Conservation (phyloP, 2,329 filamentous ascomycete species). For the Phyllosticta ampelicida region DNA sequence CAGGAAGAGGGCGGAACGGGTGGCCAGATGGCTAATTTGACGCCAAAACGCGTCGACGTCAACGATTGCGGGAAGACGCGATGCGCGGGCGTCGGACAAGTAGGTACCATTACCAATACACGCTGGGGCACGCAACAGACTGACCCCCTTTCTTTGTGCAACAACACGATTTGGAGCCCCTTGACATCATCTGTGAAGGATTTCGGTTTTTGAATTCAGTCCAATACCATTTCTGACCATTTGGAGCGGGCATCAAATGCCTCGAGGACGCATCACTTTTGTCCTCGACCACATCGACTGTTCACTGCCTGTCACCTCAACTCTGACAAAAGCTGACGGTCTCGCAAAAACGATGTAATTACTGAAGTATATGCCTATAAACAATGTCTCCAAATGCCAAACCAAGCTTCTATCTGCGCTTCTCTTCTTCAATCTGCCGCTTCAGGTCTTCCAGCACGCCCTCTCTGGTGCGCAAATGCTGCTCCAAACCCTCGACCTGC, state of each 20-base stretch:
- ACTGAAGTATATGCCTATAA: constrained; percentile 8
- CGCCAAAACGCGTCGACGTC: constrained; percentile 10
- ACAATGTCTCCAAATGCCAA: constrained; percentile 1
- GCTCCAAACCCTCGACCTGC: constrained; percentile 83
- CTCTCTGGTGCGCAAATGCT: constrained; percentile 67
- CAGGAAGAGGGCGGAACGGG: neutral
- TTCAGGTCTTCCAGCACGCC: constrained; percentile 65
- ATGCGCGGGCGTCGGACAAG: constrained; percentile 1
- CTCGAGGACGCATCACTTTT: too few species aligned
- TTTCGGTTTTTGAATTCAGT: too few species aligned
- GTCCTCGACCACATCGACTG: neutral
- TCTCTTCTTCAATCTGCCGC: constrained; percentile 80
- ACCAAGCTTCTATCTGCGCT: constrained; percentile 24
- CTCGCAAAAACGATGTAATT: neutral
- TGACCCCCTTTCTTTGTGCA: neutral
- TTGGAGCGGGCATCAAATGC: too few species aligned
- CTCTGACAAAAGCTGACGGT: neutral
- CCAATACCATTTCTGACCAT: too few species aligned
- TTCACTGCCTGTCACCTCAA: neutral
- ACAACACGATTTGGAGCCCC: too few species aligned
- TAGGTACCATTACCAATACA: too few species aligned
- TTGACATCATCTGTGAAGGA: too few species aligned
- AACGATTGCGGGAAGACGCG: constrained; percentile 10
- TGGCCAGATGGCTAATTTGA: constrained; percentile 10
- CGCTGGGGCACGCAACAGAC: neutral